Conservation (phyloP, 1,139 yeast genomes). For the Debaryomyces coudertii region DNA sequence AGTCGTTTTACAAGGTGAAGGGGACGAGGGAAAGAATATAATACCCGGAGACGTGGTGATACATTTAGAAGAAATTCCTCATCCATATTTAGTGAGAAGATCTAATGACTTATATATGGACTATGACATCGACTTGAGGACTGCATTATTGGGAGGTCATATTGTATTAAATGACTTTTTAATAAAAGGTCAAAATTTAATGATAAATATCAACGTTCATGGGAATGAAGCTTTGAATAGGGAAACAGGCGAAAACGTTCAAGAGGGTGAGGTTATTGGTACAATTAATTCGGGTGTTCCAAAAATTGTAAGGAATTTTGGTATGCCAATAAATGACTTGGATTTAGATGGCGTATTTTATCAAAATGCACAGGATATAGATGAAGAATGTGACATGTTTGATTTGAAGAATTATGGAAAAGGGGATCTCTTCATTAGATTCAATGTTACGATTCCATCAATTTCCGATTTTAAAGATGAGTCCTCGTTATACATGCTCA, state of each 20-base stretch:
- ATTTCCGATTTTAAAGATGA: slow-evolving; percentile 29
- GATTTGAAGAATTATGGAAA: slow-evolving; percentile 29
- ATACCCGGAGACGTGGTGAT: slow-evolving; percentile 71
- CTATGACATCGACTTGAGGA: slow-evolving; percentile 49
- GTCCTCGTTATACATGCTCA: slow-evolving; percentile 27
- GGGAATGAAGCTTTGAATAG: slow-evolving; percentile 32
- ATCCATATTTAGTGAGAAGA: slow-evolving; percentile 50
- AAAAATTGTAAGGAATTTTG: slow-evolving; percentile 52
- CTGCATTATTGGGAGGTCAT: slow-evolving; percentile 60
- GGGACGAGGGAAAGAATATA: slow-evolving; percentile 62
- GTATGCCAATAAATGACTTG: slow-evolving; percentile 65
- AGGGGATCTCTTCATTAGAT: slow-evolving; percentile 47
- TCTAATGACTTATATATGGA: slow-evolving; percentile 52
- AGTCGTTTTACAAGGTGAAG: slow-evolving; percentile 57
- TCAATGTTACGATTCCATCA: slow-evolving; percentile 42
- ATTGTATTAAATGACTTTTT: slow-evolving; percentile 48
- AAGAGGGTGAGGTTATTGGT: slow-evolving; percentile 51
- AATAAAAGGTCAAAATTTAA: slow-evolving; percentile 43
- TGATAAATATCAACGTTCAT: slow-evolving; percentile 44
- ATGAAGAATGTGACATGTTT: slow-evolving; percentile 20
- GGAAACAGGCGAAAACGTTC: slow-evolving; percentile 25
- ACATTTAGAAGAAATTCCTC: slow-evolving; percentile 36
- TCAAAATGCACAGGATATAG: slow-evolving; percentile 22
- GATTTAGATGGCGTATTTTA: slow-evolving; percentile 30
- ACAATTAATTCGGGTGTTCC: slow-evolving; percentile 48